These are phyloP conservation scores for Streptanthus diversifolius DNA, from an alignment of 345 rosid species.

Conservation along the genomic window DNA sequence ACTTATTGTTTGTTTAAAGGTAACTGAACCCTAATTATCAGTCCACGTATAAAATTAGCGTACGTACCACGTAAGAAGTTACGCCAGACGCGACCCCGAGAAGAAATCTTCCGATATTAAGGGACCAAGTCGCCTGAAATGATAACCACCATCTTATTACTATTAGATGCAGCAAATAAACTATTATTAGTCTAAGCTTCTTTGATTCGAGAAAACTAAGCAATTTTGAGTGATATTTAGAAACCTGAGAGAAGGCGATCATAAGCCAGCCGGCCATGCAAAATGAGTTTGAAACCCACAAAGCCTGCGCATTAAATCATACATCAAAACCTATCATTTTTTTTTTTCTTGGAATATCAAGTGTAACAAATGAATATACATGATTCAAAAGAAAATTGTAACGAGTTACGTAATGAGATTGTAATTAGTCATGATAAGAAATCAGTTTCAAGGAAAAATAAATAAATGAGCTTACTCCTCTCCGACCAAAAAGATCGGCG, in stretches of 20 bases:
- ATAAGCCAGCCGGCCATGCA: constrained; percentile 49
- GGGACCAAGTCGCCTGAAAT: constrained; percentile 53
- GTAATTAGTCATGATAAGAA: not conserved
- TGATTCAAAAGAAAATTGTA: no score
- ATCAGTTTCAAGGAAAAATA: not conserved
- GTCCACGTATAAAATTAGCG: not conserved
- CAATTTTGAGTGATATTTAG: not conserved
- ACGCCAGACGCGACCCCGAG: constrained; percentile 78
- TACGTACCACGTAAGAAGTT: constrained; percentile 71
- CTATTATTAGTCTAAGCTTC: not conserved
- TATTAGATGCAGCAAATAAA: not conserved
- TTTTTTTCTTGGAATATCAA: not conserved
- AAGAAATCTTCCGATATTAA: constrained; percentile 62
- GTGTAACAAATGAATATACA: not conserved
- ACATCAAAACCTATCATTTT: not conserved
- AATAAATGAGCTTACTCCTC: constrained; percentile 50
- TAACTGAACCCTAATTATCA: not conserved
- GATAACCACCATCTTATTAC: not conserved
- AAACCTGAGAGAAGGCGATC: constrained; percentile 50
- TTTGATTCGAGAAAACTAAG: constrained; percentile 2
- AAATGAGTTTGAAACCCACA: constrained; percentile 41
- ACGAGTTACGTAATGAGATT: not conserved
- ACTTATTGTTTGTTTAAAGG: not conserved
- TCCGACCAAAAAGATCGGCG: constrained; percentile 70
- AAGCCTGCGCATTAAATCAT: constrained; percentile 27